phyloP scores from a whole-genome alignment of 2,329 filamentous ascomycete genomes.

The Colletotrichum sp. region DNA sequence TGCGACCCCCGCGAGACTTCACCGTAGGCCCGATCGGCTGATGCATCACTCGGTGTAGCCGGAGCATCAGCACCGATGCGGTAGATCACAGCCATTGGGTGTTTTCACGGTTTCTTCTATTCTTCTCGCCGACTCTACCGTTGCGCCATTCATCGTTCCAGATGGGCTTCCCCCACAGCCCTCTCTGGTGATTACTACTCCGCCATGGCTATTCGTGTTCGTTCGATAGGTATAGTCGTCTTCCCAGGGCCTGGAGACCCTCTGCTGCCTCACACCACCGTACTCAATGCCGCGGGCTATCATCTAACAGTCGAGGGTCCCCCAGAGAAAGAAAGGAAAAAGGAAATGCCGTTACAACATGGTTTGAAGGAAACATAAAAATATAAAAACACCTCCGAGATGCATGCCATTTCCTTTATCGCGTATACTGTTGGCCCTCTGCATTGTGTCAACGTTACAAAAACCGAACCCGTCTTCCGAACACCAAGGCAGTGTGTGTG shows the following conservation, averaged over 20 bases:
- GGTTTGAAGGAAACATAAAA: neutral
- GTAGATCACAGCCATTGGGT: neutral
- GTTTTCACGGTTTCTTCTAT: neutral
- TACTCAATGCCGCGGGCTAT: neutral
- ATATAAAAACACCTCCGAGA: conserved; percentile 14
- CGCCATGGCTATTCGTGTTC: neutral
- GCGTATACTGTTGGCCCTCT: conserved; percentile 22
- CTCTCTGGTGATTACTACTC: neutral
- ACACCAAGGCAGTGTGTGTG: conserved; percentile 20
- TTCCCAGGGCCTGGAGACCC: neutral
- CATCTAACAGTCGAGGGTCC: neutral
- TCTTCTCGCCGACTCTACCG: neutral
- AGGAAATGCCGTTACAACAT: neutral
- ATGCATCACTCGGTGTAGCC: neutral
- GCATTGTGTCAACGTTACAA: conserved; percentile 22
- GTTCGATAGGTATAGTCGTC: neutral
- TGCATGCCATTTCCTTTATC: conserved; percentile 22
- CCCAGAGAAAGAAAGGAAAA: neutral
- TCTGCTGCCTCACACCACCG: neutral
- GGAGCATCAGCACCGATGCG: neutral
- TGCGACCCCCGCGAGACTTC: neutral
- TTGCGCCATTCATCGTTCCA: neutral
- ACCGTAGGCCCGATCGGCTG: neutral
- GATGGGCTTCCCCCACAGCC: neutral
- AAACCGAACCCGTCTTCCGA: conserved; percentile 19